Conservation (phyloP, 1,139 yeast species). For the Yamadazyma siamensis region DNA sequence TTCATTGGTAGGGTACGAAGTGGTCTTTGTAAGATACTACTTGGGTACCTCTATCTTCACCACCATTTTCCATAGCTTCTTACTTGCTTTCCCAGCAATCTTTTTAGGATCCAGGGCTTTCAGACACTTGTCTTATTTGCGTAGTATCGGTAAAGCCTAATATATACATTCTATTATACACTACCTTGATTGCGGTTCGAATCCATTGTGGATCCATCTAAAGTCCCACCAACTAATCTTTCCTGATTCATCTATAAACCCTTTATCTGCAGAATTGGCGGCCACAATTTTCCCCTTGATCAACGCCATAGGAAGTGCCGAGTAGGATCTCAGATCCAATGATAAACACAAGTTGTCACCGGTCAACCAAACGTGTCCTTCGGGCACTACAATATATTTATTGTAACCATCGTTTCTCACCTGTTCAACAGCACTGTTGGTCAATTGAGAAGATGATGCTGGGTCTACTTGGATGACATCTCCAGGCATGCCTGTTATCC, state of each 20-base stretch:
- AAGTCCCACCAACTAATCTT: slow-evolving; percentile 48
- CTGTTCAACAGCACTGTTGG: slow-evolving; percentile 31
- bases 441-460: slow-evolving; percentile 53
- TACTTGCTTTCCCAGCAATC: slow-evolving; percentile 55
- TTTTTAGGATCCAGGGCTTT: slow-evolving; percentile 68
- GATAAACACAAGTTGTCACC: slow-evolving; percentile 91
- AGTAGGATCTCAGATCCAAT: slow-evolving; percentile 86
- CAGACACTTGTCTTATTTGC: slow-evolving; percentile 29
- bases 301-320: slow-evolving; percentile 82
- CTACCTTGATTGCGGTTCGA: too few species aligned
- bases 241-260: slow-evolving; percentile 23
- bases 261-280: slow-evolving; percentile 44
- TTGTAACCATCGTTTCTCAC: slow-evolving; percentile 45
- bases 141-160: slow-evolving; percentile 28
- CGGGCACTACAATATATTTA: slow-evolving; percentile 66
- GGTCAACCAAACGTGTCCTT: slow-evolving; percentile 96
- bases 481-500: slow-evolving; percentile 96
- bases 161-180: not conserved
- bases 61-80: slow-evolving; percentile 51
- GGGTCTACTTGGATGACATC: slow-evolving; percentile 83
- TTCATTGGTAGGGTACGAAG: slow-evolving; percentile 58
- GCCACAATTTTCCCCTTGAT: slow-evolving; percentile 88
- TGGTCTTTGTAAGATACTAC: slow-evolving; percentile 64
- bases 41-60: slow-evolving; percentile 69
- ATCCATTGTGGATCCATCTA: slow-evolving; percentile 47